Evolutionary conservation across 805 yeast species (phyloP), one percentile per base, ranked within the genome.

Genomic region (Hanseniaspora occidentalis): DNA sequence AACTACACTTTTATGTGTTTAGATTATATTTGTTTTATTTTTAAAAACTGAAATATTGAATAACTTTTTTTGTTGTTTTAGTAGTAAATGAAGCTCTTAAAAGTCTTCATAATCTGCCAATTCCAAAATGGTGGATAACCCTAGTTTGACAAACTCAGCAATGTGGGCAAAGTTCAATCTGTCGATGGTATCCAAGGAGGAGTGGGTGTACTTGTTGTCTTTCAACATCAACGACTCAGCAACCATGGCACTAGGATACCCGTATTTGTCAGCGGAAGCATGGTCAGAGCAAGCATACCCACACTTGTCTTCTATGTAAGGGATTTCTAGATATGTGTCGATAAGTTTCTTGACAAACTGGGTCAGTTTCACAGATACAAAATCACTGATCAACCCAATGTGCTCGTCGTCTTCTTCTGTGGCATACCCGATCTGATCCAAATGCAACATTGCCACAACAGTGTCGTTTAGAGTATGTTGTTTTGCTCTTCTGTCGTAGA

Each of bases 261-360:
- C 96, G 50, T 72, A 73, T 54, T 80, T 77, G 39, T 76, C 59
- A 1, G 95, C 95, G 37, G 94, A 77, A 4, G 92, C 80, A 58
- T 86, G 96, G 62, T 89, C 97, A 14, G 94, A 80, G 60, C 97
- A 88, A 0, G 94, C 92, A 53, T 86, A 85, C 1, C 95, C 95
- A 62, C 96, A 89, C 43, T 65, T 49, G 10, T 94, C 80, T 50
- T 81, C 92, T 29, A 69, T 73, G 52, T 73, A 80, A 3, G 83
- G 79, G 43, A 86, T 82, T 18, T 61, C 52, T 49, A 85, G 70
- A 60, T 85, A 85, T 8, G 64, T 55, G 18, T 69, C 67, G 38
- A 85, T 72, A 6, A 86, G 59, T 31, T 69, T 47, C 60, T 81
- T 75, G 43, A 84, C 57, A 52, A 78, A 84, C 8, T 68, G 61